Conservation (phyloP, 495 filamentous ascomycete genomes). For the Talaromyces ruber region DNA sequence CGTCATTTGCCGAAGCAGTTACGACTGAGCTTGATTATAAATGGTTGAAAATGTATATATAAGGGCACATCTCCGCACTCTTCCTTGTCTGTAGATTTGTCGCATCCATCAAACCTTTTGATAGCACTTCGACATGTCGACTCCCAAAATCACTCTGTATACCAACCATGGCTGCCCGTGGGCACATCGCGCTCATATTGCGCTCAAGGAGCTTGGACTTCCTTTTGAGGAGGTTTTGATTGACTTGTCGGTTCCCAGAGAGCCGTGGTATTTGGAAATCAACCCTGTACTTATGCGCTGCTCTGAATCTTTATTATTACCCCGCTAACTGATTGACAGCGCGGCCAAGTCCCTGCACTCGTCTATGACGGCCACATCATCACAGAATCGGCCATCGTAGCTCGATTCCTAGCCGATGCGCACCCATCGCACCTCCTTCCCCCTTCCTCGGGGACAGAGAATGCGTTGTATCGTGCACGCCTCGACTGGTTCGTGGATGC, state of each 20-base stretch:
- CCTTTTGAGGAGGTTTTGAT: constrained; percentile 76
- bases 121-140: constrained; percentile 15
- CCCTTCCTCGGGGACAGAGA: constrained; percentile 21
- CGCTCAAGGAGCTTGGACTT: constrained; percentile 60
- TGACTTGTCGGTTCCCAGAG: constrained; percentile 62
- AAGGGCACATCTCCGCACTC: neutral
- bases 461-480: constrained; percentile 54
- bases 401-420: constrained; percentile 61
- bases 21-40: neutral
- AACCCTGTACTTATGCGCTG: constrained; percentile 56
- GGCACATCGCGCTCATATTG: constrained; percentile 67
- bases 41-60: no score
- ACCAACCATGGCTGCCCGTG: constrained; percentile 76
- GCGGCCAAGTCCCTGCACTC: constrained; percentile 70
- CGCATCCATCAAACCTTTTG: neutral
- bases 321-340: constrained; percentile 14
- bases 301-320: neutral
- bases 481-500: constrained; percentile 73
- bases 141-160: constrained; percentile 53
- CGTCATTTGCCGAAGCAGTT: neutral
- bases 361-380: constrained; percentile 65
- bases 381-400: constrained; percentile 65
- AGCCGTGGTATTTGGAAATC: constrained; percentile 75
- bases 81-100: neutral
- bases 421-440: constrained; percentile 42